phyloP scores from a whole-genome alignment of 148 eudicot species.

The Pouteria glomerata region DNA sequence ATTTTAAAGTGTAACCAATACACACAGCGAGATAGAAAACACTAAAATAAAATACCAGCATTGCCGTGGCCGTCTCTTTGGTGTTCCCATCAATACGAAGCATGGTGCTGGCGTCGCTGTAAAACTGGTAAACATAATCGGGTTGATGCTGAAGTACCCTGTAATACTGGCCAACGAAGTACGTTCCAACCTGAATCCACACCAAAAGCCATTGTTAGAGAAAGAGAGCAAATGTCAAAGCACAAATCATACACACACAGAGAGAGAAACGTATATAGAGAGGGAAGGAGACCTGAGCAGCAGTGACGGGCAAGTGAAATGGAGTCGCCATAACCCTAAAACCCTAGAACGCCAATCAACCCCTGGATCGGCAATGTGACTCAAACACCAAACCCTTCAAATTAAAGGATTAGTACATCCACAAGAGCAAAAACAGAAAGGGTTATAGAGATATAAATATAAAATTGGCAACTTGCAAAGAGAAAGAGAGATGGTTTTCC shows the following conservation, averaged over 20 bases:
- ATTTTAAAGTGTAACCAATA: too few relatives aligned
- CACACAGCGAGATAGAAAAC: neutral
- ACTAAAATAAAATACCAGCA: constrained; percentile 47
- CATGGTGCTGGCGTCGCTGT: constrained; percentile 72
- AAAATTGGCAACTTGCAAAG: too few relatives aligned
- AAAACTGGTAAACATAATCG: constrained; percentile 65
- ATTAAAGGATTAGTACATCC: too few relatives aligned
- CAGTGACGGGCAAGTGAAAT: neutral
- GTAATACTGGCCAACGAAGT: constrained; percentile 74
- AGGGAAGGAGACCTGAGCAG: neutral
- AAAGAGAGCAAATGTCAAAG: too few relatives aligned
- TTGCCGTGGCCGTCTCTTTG: constrained; percentile 56
- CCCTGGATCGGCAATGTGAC: too few relatives aligned
- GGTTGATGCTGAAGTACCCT: constrained; percentile 54
- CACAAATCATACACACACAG: too few relatives aligned
- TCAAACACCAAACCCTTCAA: too few relatives aligned
- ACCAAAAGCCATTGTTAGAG: neutral
- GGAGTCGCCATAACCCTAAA: too few relatives aligned
- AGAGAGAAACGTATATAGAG: neutral
- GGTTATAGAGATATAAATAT: too few relatives aligned
- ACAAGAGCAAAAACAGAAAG: too few relatives aligned
- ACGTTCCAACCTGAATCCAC: constrained; percentile 54
- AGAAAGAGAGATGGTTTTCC: neutral
- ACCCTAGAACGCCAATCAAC: too few relatives aligned
- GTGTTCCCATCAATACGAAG: constrained; percentile 61